Base-by-base conservation (phyloP, 805 yeast genomes). In the Cyberlindnera galapagoensis region DNA sequence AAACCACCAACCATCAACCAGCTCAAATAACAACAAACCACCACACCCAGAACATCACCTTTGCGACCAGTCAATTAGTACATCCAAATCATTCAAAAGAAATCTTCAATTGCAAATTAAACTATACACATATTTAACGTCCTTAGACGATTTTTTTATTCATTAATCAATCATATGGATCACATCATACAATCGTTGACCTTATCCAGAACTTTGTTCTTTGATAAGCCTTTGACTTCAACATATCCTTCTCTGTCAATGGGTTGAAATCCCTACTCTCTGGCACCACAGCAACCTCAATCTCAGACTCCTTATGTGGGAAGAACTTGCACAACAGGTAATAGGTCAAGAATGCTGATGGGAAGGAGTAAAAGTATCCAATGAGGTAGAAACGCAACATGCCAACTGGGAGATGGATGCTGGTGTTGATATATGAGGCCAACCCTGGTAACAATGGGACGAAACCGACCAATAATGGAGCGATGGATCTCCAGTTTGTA, bases 341-440 rank as follows among this genome's bases (percentile, higher is more conserved):
- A 20, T 38, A 38, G n/a, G 21, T 23, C 13, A 32, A 17, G 25
- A 38, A 38, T 2, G 29, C 39, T 3, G 39, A 22, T 10, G 16
- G 13, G 37, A 32, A 38, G 6, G 42, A 38, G 33, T 38, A 38
- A 33, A 38, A 38, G 27, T 38, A 38, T 7, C 42, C 42, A 33
- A 38, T 32, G 24, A 38, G 24, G 39, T 38, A 38, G 19, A 38
- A 13, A 18, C 35, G 20, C 24, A 35, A 16, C 25, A 31, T 9
- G 4, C 42, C 39, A 8, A 19, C 11, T 10, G 42, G 39, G 25
- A 38, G 10, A 3, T 3, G 14, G 31, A 34, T 32, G 10, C 22
- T 19, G 12, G 42, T 28, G 39, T 34, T 38, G 37, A 38, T 35
- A 26, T 38, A 35, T 5, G 34, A 25, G 20, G 36, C 42, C 35